Base-by-base conservation (phyloP, 2,329 filamentous ascomycete genomes). In the Sporothrix variecibatus region DNA sequence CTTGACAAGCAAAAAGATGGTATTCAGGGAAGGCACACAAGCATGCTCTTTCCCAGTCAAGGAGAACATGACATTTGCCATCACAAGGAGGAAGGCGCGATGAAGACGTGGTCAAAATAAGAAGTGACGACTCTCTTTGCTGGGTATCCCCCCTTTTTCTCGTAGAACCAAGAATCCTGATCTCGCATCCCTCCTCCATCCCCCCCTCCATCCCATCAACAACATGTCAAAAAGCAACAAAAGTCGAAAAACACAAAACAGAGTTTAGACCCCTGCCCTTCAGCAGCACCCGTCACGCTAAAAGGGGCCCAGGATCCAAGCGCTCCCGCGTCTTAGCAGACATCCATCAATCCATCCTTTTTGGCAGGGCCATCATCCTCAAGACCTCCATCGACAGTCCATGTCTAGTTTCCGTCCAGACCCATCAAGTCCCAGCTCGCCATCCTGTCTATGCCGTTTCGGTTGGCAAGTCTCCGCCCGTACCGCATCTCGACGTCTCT, bases 281-380 rank as follows among this genome's bases (percentile, higher is more conserved):
- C 15, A 64, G 60, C 60, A 62, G 20, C 28, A 56, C 53, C 34
- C 23, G 56, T 72, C 70, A 72, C 68, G 68, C 68, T 71, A 71
- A 60, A 60, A 60, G n/a, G 31, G 23, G 68, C 23, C 38, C 11
- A 60, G 17, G 60, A 65, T 43, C 23, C 68, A 58, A 58, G 49
- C 49, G 68, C 34, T 60, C 68, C 51, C 51, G 68, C 34, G 51
- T n/a, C 31, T 12, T 28, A 58, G 51, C 68, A 53, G 23, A 23
- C 17, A 17, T 5, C 12, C 8, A 17, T 2, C 12, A 7, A 26
- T 31, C 56, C 58, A 34, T 31, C 28, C 9, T 46, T 46, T n/a
- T 15, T 26, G n/a, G n/a, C n/a, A 28, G n/a, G 43, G 43, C 43
- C 43, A 49, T 49, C 43, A 20, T 49, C 43, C 43, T 31, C 26